phyloP scores from a whole-genome alignment of 2,329 filamentous ascomycete species.

The Penicillium sclerotigenum region DNA sequence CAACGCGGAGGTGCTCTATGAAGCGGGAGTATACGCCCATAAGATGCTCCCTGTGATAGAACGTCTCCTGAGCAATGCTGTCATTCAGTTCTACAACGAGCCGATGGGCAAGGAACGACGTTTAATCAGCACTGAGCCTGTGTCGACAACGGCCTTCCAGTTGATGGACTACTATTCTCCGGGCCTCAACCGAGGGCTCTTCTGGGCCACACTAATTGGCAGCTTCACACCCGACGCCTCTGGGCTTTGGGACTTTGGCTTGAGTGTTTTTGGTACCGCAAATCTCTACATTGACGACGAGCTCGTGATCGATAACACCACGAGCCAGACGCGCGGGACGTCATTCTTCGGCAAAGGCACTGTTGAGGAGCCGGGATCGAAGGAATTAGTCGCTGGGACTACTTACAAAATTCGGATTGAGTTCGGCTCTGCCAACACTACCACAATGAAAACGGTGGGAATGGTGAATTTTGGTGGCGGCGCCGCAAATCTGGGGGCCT shows the following conservation, averaged over 20 bases:
- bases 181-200: slow-evolving; percentile 27
- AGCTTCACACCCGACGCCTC: slow-evolving; percentile 55
- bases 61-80: slow-evolving; percentile 27
- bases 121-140: slow-evolving; percentile 17
- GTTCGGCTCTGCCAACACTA: slow-evolving; percentile 28
- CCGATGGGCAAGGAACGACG: slow-evolving; percentile 20
- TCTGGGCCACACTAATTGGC: slow-evolving; percentile 57
- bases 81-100: slow-evolving; percentile 24
- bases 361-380: slow-evolving; percentile 54
- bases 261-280: slow-evolving; percentile 60
- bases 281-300: slow-evolving; percentile 59
- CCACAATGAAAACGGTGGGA: slow-evolving; percentile 24
- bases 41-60: slow-evolving; percentile 33
- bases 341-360: slow-evolving; percentile 64
- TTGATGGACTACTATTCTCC: slow-evolving; percentile 36
- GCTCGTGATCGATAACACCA: slow-evolving; percentile 60
- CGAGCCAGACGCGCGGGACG: slow-evolving; percentile 56
- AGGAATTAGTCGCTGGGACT: slow-evolving; percentile 26
- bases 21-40: slow-evolving; percentile 29
- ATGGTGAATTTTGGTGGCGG: slow-evolving; percentile 25
- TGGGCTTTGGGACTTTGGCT: slow-evolving; percentile 57
- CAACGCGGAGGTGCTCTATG: slow-evolving; percentile 10
- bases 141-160: slow-evolving; percentile 36
- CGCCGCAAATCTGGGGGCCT: slow-evolving; percentile 27
- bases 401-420: slow-evolving; percentile 33